A percentile compares a stretch with the other conserved stretches of the same genome.
Evolutionary conservation across 805 yeast genomes (phyloP).

Genomic region (Suhomyces kilbournensis): DNA sequence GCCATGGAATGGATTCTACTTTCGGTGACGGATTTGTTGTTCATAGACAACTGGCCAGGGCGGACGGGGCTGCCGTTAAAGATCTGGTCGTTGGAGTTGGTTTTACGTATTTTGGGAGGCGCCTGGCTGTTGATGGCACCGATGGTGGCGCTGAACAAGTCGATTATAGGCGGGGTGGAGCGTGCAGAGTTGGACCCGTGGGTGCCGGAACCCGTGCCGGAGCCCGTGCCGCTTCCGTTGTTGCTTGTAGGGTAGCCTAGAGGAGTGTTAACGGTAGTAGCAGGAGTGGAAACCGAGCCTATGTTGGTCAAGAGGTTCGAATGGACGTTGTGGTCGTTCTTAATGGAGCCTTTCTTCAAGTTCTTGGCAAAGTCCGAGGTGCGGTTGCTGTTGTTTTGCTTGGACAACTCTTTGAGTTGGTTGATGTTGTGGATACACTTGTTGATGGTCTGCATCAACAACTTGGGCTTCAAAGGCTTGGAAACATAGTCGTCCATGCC

Average conservation of each 20-base stretch:
- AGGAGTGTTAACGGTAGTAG: not conserved
- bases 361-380: slow-evolving; percentile 46
- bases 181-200: slow-evolving; percentile 11
- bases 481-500: slow-evolving; percentile 92
- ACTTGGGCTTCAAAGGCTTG: slow-evolving; percentile 81
- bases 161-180: slow-evolving; percentile 14
- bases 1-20: slow-evolving; percentile 18
- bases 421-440: slow-evolving; percentile 74
- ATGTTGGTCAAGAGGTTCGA: slow-evolving; percentile 6
- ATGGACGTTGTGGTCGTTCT: slow-evolving; percentile 15
- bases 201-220: slow-evolving; percentile 4
- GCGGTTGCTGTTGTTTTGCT: slow-evolving; percentile 44
- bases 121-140: not conserved
- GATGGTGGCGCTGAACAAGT: slow-evolving; percentile 9
- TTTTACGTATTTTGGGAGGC: slow-evolving; percentile 22
- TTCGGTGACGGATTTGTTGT: slow-evolving; percentile 34
- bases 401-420: slow-evolving; percentile 56
- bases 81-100: slow-evolving; percentile 29
- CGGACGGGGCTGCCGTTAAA: slow-evolving; percentile 11
- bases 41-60: slow-evolving; percentile 31
- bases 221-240: slow-evolving; percentile 6
- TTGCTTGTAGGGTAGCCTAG: slow-evolving; percentile 2
- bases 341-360: slow-evolving; percentile 36
- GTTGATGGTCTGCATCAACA: slow-evolving; percentile 78
- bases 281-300: slow-evolving; percentile 12